Percentiles rank a stretch among this genome's conserved stretches.
Evolutionary conservation across 768 basidiomycete species (phyloP).

Genomic region (Imleria badia): DNA sequence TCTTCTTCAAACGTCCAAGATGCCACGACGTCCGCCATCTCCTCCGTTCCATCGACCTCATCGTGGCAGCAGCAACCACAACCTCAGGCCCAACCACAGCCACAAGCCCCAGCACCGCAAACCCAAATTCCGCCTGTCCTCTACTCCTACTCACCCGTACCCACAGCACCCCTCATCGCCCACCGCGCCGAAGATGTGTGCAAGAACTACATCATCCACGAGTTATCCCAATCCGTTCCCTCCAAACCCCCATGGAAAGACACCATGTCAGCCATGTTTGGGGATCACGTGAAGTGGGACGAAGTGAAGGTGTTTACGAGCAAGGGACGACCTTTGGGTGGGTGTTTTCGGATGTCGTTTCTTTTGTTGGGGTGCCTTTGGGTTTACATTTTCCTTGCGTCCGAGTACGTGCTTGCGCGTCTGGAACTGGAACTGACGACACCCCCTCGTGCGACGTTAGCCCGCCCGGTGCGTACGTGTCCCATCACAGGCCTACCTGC

Average conservation of each 20-base stretch:
- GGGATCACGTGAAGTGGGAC: conserved; percentile 81
- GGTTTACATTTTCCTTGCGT: too few species aligned
- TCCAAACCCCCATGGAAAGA: conserved; percentile 61
- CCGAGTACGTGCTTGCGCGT: neutral
- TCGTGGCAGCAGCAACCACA: conserved; percentile 3
- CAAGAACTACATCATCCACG: conserved; percentile 74
- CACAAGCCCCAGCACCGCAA: neutral
- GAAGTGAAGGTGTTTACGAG: conserved; percentile 62
- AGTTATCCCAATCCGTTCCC: conserved; percentile 46
- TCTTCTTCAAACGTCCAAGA: conserved; percentile 1
- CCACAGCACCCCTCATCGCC: conserved; percentile 17
- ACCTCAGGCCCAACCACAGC: neutral
- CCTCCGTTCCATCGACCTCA: neutral
- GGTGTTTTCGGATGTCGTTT: conserved; percentile 24
- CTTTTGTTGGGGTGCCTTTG: neutral
- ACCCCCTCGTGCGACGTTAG: conserved; percentile 26
- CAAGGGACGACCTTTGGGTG: conserved; percentile 66
- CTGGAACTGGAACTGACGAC: neutral
- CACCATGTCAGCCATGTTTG: conserved; percentile 83
- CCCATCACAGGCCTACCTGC: conserved; percentile 79
- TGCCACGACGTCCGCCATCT: neutral
- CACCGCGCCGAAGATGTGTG: conserved; percentile 49
- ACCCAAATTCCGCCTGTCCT: conserved; percentile 4
- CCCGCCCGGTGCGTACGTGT: conserved; percentile 64
- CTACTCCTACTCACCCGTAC: conserved; percentile 9